phyloP scores from a whole-genome alignment of 2,329 filamentous ascomycete species.

The Trichoderma cornu-damae region DNA sequence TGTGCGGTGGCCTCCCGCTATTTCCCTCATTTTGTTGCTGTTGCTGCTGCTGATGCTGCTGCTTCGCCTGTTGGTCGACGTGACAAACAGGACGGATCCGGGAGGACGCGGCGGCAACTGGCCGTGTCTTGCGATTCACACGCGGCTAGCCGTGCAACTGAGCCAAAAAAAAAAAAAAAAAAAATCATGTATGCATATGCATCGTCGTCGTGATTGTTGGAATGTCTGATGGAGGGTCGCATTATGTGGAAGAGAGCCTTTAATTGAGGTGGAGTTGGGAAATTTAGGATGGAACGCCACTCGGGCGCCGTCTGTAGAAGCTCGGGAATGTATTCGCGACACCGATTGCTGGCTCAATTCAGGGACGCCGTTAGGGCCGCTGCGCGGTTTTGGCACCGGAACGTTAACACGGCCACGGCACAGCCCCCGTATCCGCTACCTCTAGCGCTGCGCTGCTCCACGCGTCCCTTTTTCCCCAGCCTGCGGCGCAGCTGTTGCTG shows the following conservation, averaged over 20 bases:
- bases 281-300: slow-evolving; percentile 17
- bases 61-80: not conserved
- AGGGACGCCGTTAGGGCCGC: slow-evolving; percentile 16
- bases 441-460: slow-evolving; percentile 4
- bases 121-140: slow-evolving; percentile 3
- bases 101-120: not conserved
- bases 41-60: not conserved
- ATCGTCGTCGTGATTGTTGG: slow-evolving; percentile 8
- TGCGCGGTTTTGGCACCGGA: not conserved
- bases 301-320: slow-evolving; percentile 14
- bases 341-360: not conserved
- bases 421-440: slow-evolving; percentile 17
- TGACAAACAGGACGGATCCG: not conserved
- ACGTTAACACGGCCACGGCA: not conserved
- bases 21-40: not conserved
- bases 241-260: slow-evolving; percentile 18
- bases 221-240: slow-evolving; percentile 15
- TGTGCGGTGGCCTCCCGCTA: not conserved
- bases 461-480: slow-evolving; percentile 13
- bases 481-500: slow-evolving; percentile 15
- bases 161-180: too few relatives aligned
- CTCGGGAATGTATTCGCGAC: slow-evolving; percentile 14
- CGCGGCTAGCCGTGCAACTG: not conserved
- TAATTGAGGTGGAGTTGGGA: slow-evolving; percentile 20
- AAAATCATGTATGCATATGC: too few relatives aligned